Percentiles rank a stretch among this genome's conserved stretches.
These are phyloP conservation scores for Isatis tinctoria DNA, from an alignment of 345 rosid species.

Conservation along the genomic window DNA sequence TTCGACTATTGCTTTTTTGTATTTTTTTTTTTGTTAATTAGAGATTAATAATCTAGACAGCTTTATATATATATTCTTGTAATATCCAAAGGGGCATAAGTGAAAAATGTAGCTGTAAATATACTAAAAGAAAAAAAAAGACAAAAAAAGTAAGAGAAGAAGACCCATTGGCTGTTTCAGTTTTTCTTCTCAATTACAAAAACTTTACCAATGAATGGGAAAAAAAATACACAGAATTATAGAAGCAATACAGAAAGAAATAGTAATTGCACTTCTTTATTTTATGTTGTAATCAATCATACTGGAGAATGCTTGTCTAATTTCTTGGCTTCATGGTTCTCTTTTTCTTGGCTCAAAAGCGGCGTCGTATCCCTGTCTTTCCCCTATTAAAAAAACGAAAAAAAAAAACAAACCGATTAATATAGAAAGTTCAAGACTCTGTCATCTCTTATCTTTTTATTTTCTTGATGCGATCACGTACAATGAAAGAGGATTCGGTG, in stretches of 20 bases:
- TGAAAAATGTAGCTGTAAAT: neutral
- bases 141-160: neutral
- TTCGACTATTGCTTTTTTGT: no score
- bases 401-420: neutral
- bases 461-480: conserved; percentile 5
- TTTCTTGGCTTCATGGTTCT: conserved; percentile 69
- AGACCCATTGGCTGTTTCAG: neutral
- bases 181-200: conserved; percentile 18
- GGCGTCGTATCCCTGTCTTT: conserved; percentile 80
- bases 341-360: conserved; percentile 61
- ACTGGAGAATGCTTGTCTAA: conserved; percentile 62
- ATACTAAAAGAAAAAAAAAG: neutral
- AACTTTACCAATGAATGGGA: conserved; percentile 20
- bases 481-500: conserved; percentile 62
- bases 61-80: neutral
- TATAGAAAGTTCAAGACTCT: neutral
- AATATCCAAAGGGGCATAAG: neutral
- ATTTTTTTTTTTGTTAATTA: no score
- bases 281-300: conserved; percentile 36
- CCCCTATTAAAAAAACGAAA: conserved; percentile 40
- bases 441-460: neutral
- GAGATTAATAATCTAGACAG: neutral
- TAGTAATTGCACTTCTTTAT: neutral
- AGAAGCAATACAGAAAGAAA: neutral
- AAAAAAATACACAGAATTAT: neutral